phyloP scores from a whole-genome alignment of 257 asterid genomes.

The Lantana camara region DNA sequence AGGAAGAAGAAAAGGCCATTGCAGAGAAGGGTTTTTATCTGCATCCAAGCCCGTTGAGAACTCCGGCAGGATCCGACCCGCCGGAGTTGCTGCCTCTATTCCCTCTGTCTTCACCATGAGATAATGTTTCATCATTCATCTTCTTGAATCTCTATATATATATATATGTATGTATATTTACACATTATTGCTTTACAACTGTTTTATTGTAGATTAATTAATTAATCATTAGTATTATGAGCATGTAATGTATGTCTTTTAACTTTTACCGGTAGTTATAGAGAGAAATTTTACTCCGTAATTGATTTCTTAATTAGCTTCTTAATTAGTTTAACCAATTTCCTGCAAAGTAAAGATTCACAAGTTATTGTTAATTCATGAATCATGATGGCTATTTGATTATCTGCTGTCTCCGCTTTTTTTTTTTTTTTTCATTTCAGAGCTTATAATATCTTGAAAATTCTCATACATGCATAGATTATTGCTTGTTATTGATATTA shows the following conservation, averaged over 20 bases:
- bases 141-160: neutral
- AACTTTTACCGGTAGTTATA: neutral
- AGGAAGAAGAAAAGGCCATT: constrained; percentile 52
- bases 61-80: constrained; percentile 50
- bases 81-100: constrained; percentile 63
- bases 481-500: no score
- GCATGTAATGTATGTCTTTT: no score
- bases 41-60: constrained; percentile 49
- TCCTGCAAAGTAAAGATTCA: neutral
- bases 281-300: neutral
- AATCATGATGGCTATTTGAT: neutral
- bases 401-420: constrained; percentile 9
- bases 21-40: constrained; percentile 54
- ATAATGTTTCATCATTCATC: neutral
- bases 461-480: no score
- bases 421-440: no score
- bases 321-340: neutral
- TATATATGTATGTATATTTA: no score
- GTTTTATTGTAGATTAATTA: neutral
- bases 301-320: neutral
- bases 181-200: neutral
- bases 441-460: no score
- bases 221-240: neutral
- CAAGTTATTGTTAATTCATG: neutral
- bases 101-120: constrained; percentile 48